phyloP scores from a whole-genome alignment of 148 eudicot species.

The Rhododendron williamsianum region DNA sequence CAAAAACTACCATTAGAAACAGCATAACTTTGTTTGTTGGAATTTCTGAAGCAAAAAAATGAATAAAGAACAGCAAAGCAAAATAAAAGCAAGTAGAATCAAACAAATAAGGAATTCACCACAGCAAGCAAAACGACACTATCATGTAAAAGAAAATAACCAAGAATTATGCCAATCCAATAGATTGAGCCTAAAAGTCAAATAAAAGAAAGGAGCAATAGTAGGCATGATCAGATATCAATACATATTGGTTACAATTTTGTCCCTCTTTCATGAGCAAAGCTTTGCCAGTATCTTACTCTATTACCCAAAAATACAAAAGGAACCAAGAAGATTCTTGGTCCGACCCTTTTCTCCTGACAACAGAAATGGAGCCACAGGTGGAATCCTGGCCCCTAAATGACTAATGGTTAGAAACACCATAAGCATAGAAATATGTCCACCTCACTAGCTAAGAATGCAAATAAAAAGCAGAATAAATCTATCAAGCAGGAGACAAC shows the following conservation, averaged over 20 bases:
- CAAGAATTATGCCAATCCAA: background rate
- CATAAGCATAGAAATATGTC: background rate
- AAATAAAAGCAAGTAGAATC: background rate
- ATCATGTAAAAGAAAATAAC: background rate
- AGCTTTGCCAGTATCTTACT: background rate
- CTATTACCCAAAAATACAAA: background rate
- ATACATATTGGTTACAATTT: background rate
- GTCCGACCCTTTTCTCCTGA: background rate
- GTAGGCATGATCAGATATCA: background rate
- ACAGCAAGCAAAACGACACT: background rate
- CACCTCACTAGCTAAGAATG: background rate
- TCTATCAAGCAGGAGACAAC: slow-evolving; percentile 1
- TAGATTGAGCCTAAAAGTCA: background rate
- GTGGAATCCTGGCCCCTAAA: background rate
- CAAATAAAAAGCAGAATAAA: background rate
- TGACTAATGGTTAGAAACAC: background rate
- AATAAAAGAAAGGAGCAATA: background rate
- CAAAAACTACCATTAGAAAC: slow-evolving; percentile 42
- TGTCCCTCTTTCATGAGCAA: background rate
- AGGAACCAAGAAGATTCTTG: background rate
- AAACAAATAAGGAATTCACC: background rate
- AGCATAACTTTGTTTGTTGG: slow-evolving; percentile 31
- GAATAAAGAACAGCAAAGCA: background rate
- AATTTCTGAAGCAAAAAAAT: slow-evolving; percentile 26
- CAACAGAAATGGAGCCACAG: background rate